phyloP scores from a whole-genome alignment of 2,329 filamentous ascomycete genomes.

The Teratosphaeria destructans region DNA sequence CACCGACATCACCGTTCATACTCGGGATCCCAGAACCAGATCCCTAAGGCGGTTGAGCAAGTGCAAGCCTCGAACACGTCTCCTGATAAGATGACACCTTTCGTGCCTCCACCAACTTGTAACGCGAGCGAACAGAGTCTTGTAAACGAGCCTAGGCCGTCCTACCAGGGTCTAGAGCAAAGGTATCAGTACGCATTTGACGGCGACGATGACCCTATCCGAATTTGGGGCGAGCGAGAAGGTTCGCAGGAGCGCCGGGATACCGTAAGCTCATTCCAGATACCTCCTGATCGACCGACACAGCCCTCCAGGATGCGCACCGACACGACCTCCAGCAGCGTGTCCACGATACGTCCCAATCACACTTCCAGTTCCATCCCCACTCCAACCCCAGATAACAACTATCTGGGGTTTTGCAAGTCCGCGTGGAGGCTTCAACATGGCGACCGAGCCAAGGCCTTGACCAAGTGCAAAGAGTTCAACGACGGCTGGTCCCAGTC shows the following conservation, averaged over 20 bases:
- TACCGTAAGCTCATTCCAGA: conserved; percentile 8
- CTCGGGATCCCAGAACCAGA: conserved; percentile 11
- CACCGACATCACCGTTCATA: conserved; percentile 13
- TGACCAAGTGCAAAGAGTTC: conserved; percentile 20
- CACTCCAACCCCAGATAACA: conserved; percentile 22
- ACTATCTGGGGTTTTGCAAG: conserved; percentile 36
- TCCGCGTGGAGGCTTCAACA: conserved; percentile 33
- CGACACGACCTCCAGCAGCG: neutral
- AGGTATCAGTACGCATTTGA: conserved; percentile 9
- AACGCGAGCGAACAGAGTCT: conserved; percentile 4
- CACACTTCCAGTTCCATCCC: conserved; percentile 12
- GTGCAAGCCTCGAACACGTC: neutral
- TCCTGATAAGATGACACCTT: conserved; percentile 3
- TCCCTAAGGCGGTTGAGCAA: neutral
- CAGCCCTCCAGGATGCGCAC: conserved; percentile 1
- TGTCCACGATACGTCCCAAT: neutral
- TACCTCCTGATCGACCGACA: neutral
- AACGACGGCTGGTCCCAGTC: conserved; percentile 10
- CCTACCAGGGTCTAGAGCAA: conserved; percentile 11
- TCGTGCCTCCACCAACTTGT: conserved; percentile 6
- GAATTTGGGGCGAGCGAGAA: conserved; percentile 17
- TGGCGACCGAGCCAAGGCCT: conserved; percentile 20
- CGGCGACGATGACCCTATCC: conserved; percentile 17
- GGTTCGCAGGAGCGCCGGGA: conserved; percentile 9
- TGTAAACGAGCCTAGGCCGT: neutral